Conservation (phyloP, 176 grass and related monocot genomes). For the Lolium perenne region DNA sequence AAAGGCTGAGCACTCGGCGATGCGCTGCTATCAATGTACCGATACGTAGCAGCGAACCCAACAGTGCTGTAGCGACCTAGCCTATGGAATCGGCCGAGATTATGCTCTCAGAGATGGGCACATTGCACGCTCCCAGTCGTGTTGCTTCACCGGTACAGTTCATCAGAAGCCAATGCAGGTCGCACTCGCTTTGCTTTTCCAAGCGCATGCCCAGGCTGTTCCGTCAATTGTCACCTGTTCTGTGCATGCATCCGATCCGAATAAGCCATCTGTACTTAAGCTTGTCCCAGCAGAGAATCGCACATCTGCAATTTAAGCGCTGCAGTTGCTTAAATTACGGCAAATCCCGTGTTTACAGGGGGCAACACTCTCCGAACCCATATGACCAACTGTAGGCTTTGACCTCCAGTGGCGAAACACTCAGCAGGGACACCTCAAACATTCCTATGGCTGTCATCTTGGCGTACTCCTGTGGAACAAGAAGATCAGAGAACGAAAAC, state of each 20-base stretch:
- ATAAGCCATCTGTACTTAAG: background rate
- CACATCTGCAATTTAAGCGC: background rate
- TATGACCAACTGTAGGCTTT: too few species aligned
- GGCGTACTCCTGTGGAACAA: background rate
- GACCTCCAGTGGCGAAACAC: too few species aligned
- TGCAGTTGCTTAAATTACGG: background rate
- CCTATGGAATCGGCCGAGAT: background rate
- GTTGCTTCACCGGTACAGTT: background rate
- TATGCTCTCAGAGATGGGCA: background rate
- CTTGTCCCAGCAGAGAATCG: background rate
- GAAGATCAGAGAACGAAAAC: background rate
- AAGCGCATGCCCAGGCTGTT: background rate
- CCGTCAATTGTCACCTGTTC: background rate
- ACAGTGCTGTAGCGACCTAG: background rate
- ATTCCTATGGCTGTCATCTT: background rate
- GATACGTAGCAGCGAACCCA: too few species aligned
- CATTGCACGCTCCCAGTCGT: background rate
- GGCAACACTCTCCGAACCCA: too few species aligned
- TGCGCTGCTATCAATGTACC: background rate
- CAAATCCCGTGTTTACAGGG: background rate
- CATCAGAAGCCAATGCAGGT: background rate
- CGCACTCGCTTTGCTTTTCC: background rate
- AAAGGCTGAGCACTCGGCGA: background rate
- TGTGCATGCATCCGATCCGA: background rate
- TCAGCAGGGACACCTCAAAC: too few species aligned